Evolutionary conservation across 2,329 filamentous ascomycete genomes (phyloP), one percentile per base, ranked within the genome.

Genomic region (Pseudogymnoascus sp.): DNA sequence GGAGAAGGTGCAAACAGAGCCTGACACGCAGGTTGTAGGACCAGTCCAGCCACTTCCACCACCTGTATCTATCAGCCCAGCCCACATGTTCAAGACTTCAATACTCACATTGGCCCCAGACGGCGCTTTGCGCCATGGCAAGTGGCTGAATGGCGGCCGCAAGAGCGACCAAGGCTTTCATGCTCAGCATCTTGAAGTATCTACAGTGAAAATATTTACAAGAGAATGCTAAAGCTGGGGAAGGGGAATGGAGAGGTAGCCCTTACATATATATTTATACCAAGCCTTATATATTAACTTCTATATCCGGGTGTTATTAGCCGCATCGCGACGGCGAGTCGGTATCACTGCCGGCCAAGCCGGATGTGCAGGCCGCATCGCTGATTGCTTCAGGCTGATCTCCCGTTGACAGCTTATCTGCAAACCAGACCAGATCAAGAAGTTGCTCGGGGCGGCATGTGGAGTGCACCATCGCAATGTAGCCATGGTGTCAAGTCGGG

Each of bases 21-120:
- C 72, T 16, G 70, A 67, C 14, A 71, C 69, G 60, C 71, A 74
- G 34, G 67, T 67, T 5, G 69, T 73, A 7, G 69, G 61, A 53
- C 73, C 71, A 56, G 61, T 68, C 70, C 69, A 74, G 14, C 64
- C 64, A 14, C 64, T 65, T 11, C 73, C 72, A 63, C 71, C 71
- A 62, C 72, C 71, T 74, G 36, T 63, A 46, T 7, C 11, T 46
- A 6, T 46, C 23, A 16, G 14, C 23, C 34, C 23, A 44, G 46
- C 46, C 14, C 34, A 34, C 2, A 18, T 59, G 11, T 34, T 34
- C 28, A 34, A 59, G 16, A n/a, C 34, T 34, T 11, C 23, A 37
- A 34, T 18, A 21, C 53, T 34, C 34, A 59, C 53, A 59, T 59
- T 59, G 53, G 23, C 34, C 53, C 53, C 53, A 59, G 34, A 59